These are phyloP conservation scores for Closterium sp. DNA, from an alignment of 139 green algal genomes.

Conservation along the genomic window DNA sequence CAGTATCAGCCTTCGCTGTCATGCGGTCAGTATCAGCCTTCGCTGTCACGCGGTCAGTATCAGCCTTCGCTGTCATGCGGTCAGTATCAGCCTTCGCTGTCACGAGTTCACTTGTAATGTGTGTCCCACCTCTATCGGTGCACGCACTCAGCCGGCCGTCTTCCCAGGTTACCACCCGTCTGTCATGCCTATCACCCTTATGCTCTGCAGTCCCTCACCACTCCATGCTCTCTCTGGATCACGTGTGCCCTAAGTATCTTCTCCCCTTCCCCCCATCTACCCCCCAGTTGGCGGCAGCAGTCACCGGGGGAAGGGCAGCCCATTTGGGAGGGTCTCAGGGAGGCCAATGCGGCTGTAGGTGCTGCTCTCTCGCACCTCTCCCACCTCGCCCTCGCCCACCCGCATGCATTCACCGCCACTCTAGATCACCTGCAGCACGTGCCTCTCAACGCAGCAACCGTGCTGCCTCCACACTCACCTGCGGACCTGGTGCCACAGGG, in stretches of 20 bases:
- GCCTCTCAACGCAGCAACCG: not conserved
- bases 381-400: not conserved
- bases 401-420: conserved; percentile 1
- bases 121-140: not conserved
- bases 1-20: too few relatives aligned
- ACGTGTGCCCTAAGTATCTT: not conserved
- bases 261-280: not conserved
- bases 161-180: not conserved
- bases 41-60: too few relatives aligned
- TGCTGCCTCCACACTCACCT: too few relatives aligned
- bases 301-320: not conserved
- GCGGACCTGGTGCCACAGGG: too few relatives aligned
- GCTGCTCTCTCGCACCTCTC: not conserved
- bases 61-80: too few relatives aligned
- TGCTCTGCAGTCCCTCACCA: not conserved
- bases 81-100: too few relatives aligned
- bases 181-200: not conserved
- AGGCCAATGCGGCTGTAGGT: conserved; percentile 12
- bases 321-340: conserved; percentile 16
- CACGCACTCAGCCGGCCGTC: too few relatives aligned
- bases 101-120: not conserved
- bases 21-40: too few relatives aligned
- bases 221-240: not conserved
- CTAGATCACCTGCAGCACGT: conserved; percentile 15
- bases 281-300: not conserved